Evolutionary conservation across 176 grass and related monocot species (phyloP).

Genomic region (Eremochloa ophiuroides): DNA sequence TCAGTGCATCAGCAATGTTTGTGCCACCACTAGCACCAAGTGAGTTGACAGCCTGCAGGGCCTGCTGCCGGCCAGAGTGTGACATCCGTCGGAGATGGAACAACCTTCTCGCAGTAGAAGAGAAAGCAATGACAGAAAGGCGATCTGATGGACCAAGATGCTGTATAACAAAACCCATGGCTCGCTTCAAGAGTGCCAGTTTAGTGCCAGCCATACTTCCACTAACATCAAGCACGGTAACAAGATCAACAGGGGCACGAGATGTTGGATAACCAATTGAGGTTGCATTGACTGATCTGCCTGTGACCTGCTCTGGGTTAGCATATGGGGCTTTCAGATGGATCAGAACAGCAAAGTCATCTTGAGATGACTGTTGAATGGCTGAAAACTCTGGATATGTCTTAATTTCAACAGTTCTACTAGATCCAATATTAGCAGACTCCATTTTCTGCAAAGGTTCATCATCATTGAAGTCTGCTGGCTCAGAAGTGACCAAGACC

Average conservation of each 20-base stretch:
- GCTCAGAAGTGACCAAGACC: conserved; percentile 40
- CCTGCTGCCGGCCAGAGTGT: conserved; percentile 67
- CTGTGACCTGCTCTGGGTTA: conserved; percentile 36
- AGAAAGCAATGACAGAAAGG: conserved; percentile 92
- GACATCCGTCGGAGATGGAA: conserved; percentile 85
- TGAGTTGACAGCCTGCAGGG: conserved; percentile 82
- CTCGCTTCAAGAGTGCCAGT: conserved; percentile 83
- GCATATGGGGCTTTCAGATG: conserved; percentile 76
- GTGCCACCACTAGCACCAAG: conserved; percentile 83
- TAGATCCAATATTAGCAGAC: conserved; percentile 27
- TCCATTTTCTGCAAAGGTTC: conserved; percentile 62
- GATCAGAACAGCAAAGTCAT: conserved; percentile 72
- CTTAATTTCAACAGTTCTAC: conserved; percentile 74
- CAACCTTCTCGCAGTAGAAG: conserved; percentile 66
- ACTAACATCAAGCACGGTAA: conserved; percentile 93
- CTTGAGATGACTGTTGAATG: conserved; percentile 50
- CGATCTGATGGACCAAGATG: conserved; percentile 85
- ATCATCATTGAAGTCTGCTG: conserved; percentile 72
- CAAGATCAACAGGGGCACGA: conserved; percentile 81
- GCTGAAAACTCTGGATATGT: conserved; percentile 60
- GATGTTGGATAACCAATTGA: conserved; percentile 37
- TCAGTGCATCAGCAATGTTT: conserved; percentile 84
- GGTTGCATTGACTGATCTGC: conserved; percentile 30
- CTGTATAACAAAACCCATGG: conserved; percentile 97
- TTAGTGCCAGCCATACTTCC: conserved; percentile 98